Base-by-base conservation (phyloP, 2,329 filamentous ascomycete genomes). In the Drechmeria coniospora region DNA sequence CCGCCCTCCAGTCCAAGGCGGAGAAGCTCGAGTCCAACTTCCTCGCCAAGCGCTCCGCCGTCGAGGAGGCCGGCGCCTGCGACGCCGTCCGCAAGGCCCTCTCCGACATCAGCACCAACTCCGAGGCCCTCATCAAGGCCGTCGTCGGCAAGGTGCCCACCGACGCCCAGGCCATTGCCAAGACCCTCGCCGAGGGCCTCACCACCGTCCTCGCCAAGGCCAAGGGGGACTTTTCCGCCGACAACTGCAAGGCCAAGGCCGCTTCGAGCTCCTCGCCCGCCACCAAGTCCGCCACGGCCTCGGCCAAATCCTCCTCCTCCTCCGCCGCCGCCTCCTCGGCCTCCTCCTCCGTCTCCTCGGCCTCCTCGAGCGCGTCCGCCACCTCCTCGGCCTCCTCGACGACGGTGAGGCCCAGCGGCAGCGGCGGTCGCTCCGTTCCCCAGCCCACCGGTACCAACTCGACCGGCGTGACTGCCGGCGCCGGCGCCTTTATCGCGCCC, bases 31-130 rank as follows among this genome's bases (percentile, higher is more conserved):
- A 38, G 25, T 32, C 32, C 12, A 34, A 40, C 30, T 41, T 51
- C 32, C 36, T 42, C 28, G 23, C 30, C 25, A 41, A 43, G 39
- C 44, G 45, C 36, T n/a, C 32, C n/a, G 31, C 33, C 10, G 31
- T 51, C 25, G 28, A 49, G 31, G 37, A 45, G 30, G 45, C 43
- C 16, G 37, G 36, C 28, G 41, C 45, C 4, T 51, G 48, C 38
- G 33, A 31, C 13, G 32, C 38, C 21, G 38, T 46, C 24, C 38
- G 39, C 26, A 15, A 34, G n/a, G 32, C 45, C 29, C 29, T 47
- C 17, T 23, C n/a, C 16, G 30, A 38, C 25, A 39, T 50, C 30
- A 40, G 38, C 36, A 25, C 18, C 3, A 35, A 34, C 29, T 42
- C 43, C 4, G 23, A 43, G 32, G 31, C 29, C n/a, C 45, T 51